Evolutionary conservation across 495 filamentous ascomycete genomes (phyloP).

Genomic region (Pyrenula aspistea): DNA sequence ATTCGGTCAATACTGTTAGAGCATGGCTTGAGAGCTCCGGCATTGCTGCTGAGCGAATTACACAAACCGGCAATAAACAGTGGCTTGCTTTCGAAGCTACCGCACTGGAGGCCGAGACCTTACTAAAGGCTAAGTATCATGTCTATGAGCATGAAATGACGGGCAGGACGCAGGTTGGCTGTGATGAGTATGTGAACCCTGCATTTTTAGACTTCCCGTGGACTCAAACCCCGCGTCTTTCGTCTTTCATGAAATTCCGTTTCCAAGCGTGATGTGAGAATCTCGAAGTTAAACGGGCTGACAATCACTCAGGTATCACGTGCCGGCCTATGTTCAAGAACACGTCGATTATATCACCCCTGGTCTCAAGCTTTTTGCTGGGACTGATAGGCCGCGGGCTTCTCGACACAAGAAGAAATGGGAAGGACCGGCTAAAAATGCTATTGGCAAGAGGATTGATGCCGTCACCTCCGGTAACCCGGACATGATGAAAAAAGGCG

Average conservation of each 20-base stretch:
- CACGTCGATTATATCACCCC: slow-evolving; percentile 50
- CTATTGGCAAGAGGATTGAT: neutral
- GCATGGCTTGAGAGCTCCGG: slow-evolving; percentile 39
- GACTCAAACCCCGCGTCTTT: no score
- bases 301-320: slow-evolving; percentile 24
- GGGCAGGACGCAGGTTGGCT: slow-evolving; percentile 35
- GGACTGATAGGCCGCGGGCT: slow-evolving; percentile 5
- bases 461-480: neutral
- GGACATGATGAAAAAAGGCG: slow-evolving; percentile 1
- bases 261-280: no score
- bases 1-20: slow-evolving; percentile 28
- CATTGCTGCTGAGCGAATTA: slow-evolving; percentile 29
- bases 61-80: slow-evolving; percentile 31
- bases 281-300: neutral
- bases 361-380: slow-evolving; percentile 20
- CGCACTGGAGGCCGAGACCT: slow-evolving; percentile 36
- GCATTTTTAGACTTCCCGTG: no score
- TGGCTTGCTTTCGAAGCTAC: slow-evolving; percentile 45
- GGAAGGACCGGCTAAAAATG: neutral
- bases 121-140: slow-evolving; percentile 47
- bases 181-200: slow-evolving; percentile 22
- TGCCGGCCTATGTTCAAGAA: slow-evolving; percentile 33
- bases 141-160: slow-evolving; percentile 35
- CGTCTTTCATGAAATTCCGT: no score
- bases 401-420: neutral